Evolutionary conservation across 495 filamentous ascomycete species (phyloP), one percentile per base, ranked within the genome.

Genomic region (Lophiotrema nucula): DNA sequence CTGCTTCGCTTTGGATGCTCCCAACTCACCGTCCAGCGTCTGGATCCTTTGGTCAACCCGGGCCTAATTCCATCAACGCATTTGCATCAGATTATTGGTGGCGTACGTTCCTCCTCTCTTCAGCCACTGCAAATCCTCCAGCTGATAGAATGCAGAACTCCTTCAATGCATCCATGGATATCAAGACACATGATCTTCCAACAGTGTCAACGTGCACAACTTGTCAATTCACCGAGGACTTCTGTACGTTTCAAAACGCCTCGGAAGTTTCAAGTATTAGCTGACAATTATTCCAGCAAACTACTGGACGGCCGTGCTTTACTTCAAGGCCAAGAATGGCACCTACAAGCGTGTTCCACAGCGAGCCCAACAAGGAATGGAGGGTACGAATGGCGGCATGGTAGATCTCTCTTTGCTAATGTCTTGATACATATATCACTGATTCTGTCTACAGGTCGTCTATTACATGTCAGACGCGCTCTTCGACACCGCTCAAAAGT

Each of bases 1-100:
- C 56, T 67, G 28, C 71, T 76, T 56, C 73, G 74, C 23, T 77
- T 77, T 59, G 73, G 72, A 2, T 77, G 74, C 64, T 66, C 74
- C 13, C 72, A 72, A 55, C 72, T 74, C n/a, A 70, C 73, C 5
- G 71, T 77, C 35, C 72, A 77, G 45, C 73, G 74, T 50, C 68
- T 77, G 41, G 74, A 77, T 55, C 74, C 74, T 64, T 72, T 67
- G 46, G 65, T 65, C 33, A 59, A 60, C 39, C 57, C 65, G 18
- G 65, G 60, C 10, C 26, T 26, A 53, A 62, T 50, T 46, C 65
- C 65, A 18, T 67, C 65, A 37, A 52, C 61, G 16, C 65, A 67
- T 61, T 47, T 67, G 22, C 65, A 67, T 31, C 60, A 64, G 45
- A 62, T 67, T 21, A 60, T 62, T 39, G 61, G 57, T 55, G 61